Conservation (phyloP, 352 stramenopile species). For the Pythium aphanidermatum region DNA sequence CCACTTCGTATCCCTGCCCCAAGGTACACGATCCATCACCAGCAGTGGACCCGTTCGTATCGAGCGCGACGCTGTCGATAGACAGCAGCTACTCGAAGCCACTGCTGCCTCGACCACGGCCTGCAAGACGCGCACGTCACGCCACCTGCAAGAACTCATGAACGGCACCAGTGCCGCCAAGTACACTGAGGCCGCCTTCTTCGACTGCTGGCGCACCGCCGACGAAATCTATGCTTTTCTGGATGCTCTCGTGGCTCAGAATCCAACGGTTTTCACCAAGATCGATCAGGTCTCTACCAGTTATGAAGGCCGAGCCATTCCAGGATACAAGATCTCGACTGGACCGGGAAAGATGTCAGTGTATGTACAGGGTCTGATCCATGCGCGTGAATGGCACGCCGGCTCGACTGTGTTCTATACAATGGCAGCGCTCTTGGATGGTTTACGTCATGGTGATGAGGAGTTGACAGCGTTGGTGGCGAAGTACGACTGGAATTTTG, state of each 20-base stretch:
- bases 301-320: constrained; percentile 12
- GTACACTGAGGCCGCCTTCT: constrained; percentile 25
- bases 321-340: constrained; percentile 20
- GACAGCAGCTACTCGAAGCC: neutral
- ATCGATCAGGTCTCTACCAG: constrained; percentile 13
- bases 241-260: constrained; percentile 15
- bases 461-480: constrained; percentile 9
- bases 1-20: no score
- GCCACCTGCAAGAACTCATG: constrained; percentile 7
- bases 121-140: constrained; percentile 1
- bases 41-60: constrained; percentile 7
- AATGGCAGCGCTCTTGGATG: constrained; percentile 17
- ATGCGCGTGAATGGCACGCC: constrained; percentile 23
- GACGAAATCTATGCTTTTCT: constrained; percentile 21
- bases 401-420: constrained; percentile 14
- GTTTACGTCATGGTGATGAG: constrained; percentile 1
- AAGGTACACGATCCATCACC: no score
- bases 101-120: constrained; percentile 1
- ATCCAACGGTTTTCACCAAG: constrained; percentile 21
- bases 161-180: neutral
- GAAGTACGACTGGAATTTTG: constrained; percentile 20
- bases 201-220: constrained; percentile 24
- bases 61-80: constrained; percentile 14
- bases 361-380: constrained; percentile 17
- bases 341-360: constrained; percentile 5